These are phyloP conservation scores for Penicillium frequentans DNA, from an alignment of 2,329 filamentous ascomycete genomes.

Conservation along the genomic window DNA sequence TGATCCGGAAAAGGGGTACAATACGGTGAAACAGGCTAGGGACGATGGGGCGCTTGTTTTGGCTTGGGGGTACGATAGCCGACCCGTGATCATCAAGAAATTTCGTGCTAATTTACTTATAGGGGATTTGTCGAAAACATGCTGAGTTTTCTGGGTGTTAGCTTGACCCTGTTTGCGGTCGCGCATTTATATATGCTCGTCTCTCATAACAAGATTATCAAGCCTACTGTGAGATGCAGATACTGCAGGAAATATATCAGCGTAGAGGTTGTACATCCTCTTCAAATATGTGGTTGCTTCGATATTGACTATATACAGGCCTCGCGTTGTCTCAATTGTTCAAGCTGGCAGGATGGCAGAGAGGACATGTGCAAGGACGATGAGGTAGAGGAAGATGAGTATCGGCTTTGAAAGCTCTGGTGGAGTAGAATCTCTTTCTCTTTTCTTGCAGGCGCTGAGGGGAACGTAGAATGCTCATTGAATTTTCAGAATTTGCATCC, in stretches of 20 bases:
- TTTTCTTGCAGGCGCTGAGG: neutral
- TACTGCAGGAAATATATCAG: slow-evolving; percentile 54
- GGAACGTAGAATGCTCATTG: neutral
- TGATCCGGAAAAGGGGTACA: slow-evolving; percentile 58
- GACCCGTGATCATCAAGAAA: neutral
- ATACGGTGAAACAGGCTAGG: slow-evolving; percentile 67
- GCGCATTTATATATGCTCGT: slow-evolving; percentile 63
- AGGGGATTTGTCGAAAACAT: slow-evolving; percentile 46
- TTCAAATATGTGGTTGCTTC: neutral
- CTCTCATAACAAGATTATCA: slow-evolving; percentile 68
- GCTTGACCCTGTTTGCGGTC: slow-evolving; percentile 64
- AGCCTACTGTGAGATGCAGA: slow-evolving; percentile 66
- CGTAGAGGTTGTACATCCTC: slow-evolving; percentile 53
- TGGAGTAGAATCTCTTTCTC: neutral
- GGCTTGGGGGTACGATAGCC: slow-evolving; percentile 62
- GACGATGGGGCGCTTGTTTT: slow-evolving; percentile 71
- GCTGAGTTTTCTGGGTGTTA: slow-evolving; percentile 65
- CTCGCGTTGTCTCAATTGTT: slow-evolving; percentile 56
- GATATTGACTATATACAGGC: slow-evolving; percentile 32
- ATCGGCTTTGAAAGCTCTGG: neutral
- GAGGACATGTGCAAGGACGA: slow-evolving; percentile 40
- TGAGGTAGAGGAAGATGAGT: neutral
- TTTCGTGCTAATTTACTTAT: neutral
- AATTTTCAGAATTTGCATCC: neutral
- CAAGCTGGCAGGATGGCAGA: slow-evolving; percentile 58